These are phyloP conservation scores for Plenodomus tracheiphilus DNA, from an alignment of 2,329 filamentous ascomycete genomes.

Conservation along the genomic window DNA sequence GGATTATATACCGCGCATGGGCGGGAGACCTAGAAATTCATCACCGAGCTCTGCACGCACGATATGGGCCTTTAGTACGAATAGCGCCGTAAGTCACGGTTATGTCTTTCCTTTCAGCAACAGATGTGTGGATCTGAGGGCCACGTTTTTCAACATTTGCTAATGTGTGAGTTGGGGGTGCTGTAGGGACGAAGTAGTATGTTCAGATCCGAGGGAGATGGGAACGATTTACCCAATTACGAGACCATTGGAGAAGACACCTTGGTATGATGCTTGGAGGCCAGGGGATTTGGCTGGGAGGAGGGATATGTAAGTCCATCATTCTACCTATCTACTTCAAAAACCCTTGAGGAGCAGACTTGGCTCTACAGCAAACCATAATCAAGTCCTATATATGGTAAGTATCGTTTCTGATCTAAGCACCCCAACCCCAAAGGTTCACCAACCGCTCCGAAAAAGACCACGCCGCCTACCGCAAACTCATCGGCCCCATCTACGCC, in stretches of 20 bases:
- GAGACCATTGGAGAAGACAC: constrained; percentile 25
- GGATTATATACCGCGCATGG: constrained; percentile 26
- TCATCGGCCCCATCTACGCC: constrained; percentile 19
- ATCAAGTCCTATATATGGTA: too few relatives aligned
- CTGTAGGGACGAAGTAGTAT: constrained; percentile 40
- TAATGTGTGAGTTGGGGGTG: too few relatives aligned
- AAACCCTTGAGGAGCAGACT: too few relatives aligned
- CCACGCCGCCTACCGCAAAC: constrained; percentile 14
- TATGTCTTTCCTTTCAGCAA: too few relatives aligned
- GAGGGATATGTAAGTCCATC: constrained; percentile 14
- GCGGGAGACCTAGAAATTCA: constrained; percentile 23
- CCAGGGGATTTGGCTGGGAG: constrained; percentile 11
- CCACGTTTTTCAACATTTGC: too few relatives aligned
- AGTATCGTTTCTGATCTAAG: too few relatives aligned
- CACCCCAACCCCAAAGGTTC: constrained; percentile 11
- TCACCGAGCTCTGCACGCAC: constrained; percentile 15
- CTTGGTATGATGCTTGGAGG: constrained; percentile 27
- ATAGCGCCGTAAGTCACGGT: constrained; percentile 41
- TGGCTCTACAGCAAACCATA: background rate
- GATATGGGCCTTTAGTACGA: constrained; percentile 51
- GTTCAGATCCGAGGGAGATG: constrained; percentile 17
- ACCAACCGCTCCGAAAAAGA: constrained; percentile 17
- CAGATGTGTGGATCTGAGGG: too few relatives aligned
- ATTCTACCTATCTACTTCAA: too few relatives aligned
- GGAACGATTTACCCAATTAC: constrained; percentile 22